A percentile compares a stretch with the other conserved stretches of the same genome.
Conservation (phyloP, 2,329 filamentous ascomycete species). For the Neofusicoccum kwambonambiense region DNA sequence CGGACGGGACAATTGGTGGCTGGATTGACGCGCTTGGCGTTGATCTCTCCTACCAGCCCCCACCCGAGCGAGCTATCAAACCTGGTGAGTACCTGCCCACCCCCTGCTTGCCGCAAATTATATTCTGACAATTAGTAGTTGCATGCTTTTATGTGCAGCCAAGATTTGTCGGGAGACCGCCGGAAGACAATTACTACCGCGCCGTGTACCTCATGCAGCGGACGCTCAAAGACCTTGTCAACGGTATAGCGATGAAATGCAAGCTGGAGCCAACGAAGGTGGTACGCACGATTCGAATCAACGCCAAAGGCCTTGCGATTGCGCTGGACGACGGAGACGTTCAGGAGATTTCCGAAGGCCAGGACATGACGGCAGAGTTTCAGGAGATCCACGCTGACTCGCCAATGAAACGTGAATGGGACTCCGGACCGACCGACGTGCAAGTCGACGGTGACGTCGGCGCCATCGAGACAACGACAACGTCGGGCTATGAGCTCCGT, state of each 20-base stretch:
- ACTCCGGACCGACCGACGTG: slow-evolving; percentile 47
- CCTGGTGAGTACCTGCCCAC: slow-evolving; percentile 49
- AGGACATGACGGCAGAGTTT: slow-evolving; percentile 77
- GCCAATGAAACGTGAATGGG: slow-evolving; percentile 54
- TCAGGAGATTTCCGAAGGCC: slow-evolving; percentile 78
- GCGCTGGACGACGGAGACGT: slow-evolving; percentile 90
- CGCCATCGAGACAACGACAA: slow-evolving; percentile 43
- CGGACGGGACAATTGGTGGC: slow-evolving; percentile 66
- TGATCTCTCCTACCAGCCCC: slow-evolving; percentile 80
- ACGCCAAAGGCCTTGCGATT: slow-evolving; percentile 73
- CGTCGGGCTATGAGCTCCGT: slow-evolving; percentile 49
- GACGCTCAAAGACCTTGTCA: slow-evolving; percentile 71
- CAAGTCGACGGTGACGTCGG: slow-evolving; percentile 50
- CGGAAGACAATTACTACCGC: slow-evolving; percentile 66
- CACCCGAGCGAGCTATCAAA: slow-evolving; percentile 68
- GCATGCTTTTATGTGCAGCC: slow-evolving; percentile 84
- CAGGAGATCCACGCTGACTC: slow-evolving; percentile 59
- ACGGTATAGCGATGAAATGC: slow-evolving; percentile 74
- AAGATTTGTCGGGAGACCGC: slow-evolving; percentile 48
- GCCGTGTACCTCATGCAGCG: slow-evolving; percentile 83
- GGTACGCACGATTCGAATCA: slow-evolving; percentile 68
- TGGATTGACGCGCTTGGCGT: slow-evolving; percentile 92
- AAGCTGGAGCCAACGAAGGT: slow-evolving; percentile 72
- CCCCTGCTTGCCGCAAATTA: slow-evolving; percentile 17
- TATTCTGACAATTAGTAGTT: slow-evolving; percentile 52